Evolutionary conservation across 257 asterid species (phyloP), one percentile per base, ranked within the genome.

Genomic region (Penstemon davidsonii): DNA sequence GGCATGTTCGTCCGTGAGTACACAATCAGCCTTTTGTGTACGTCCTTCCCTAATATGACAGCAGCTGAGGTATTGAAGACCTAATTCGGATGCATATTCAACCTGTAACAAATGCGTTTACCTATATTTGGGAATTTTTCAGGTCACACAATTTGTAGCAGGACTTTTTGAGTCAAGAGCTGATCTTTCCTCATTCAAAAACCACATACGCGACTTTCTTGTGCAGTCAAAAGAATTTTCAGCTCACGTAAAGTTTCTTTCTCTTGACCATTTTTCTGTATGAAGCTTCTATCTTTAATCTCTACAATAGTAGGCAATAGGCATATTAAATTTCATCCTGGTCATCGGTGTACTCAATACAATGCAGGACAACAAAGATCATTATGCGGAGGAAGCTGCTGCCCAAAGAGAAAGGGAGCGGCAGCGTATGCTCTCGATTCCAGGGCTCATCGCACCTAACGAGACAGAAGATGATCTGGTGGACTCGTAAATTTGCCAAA

Each of bases 11-110:
- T 87, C 56, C 95, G 95, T 37, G 96, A 94, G 77, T 88, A 86
- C 88, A 90, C 99, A 36, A 86, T 88, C 66, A 91, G 87, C 57
- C 94, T 94, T 59, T 77, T 94, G 76, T 82, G 96, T 76, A 62
- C 99, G 6, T 90, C 99, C 52, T 94, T 94, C 79, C 99, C 96
- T 60, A 94, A 94, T 91, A 94, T 94, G 99, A 84, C 96, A 52
- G 18, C 92, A 18, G 46, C 82, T 60, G 99, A 93, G 96, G 99
- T 93, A 80, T 57, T 38, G 40, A 62, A 60, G 19, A 4, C n/a
- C 8, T 55, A 15, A 25, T 64, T 66, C 38, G 40, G 73, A 51
- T 75, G 12, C 45, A 0, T 51, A 13, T 37, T 7, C 45, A 53
- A 19, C 62, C 19, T 42, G 36, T 18, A 51, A 8, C 73, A 8